Conservation (phyloP, 768 basidiomycete genomes). For the Naematelia aurantialba region DNA sequence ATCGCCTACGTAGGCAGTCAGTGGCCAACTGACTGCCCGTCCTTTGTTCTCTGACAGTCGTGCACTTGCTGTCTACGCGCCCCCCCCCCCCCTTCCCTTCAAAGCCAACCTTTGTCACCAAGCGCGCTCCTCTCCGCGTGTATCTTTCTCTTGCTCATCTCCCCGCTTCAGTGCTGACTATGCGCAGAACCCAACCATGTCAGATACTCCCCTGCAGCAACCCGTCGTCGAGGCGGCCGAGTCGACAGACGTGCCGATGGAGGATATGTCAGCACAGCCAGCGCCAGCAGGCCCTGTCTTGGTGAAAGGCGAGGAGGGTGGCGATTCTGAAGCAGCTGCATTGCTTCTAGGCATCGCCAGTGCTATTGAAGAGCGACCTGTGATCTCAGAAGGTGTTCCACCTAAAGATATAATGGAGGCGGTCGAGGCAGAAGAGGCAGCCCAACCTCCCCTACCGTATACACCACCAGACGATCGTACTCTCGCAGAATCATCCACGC, state of each 20-base stretch:
- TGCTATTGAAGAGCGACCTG: slow-evolving; percentile 5
- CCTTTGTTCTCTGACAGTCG: not conserved
- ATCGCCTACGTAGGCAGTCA: not conserved
- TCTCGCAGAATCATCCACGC: not conserved
- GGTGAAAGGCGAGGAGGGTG: slow-evolving; percentile 3
- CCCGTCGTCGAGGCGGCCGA: not conserved
- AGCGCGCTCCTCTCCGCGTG: not conserved
- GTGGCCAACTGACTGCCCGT: not conserved
- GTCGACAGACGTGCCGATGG: slow-evolving; percentile 20
- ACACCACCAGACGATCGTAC: slow-evolving; percentile 27
- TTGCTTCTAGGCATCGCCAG: slow-evolving; percentile 29
- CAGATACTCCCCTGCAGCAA: not conserved
- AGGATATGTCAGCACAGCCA: slow-evolving; percentile 8
- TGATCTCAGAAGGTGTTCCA: not conserved
- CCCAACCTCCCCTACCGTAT: slow-evolving; percentile 8
- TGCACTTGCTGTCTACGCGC: not conserved
- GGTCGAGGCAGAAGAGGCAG: not conserved
- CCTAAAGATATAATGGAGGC: not conserved
- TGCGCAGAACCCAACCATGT: not conserved
- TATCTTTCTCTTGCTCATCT: not conserved
- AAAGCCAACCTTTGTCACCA: not conserved
- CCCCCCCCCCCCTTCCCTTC: not conserved
- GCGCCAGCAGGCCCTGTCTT: not conserved
- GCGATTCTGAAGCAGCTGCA: slow-evolving; percentile 24
- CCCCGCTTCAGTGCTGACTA: not conserved